phyloP scores from a whole-genome alignment of 129 eudicot species.

The Artemisia tridentata region DNA sequence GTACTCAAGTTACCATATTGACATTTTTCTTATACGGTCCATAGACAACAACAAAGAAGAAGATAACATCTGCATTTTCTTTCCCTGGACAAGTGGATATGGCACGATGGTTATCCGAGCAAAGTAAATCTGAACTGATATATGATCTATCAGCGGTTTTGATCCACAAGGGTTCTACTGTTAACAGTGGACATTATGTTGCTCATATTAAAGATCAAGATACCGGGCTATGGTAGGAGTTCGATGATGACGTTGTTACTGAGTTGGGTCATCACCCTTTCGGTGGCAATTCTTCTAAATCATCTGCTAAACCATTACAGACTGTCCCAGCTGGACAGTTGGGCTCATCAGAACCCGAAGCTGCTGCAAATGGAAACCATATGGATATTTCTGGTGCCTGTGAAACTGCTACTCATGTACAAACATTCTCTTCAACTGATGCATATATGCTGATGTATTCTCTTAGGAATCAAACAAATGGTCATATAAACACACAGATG shows the following conservation, averaged over 20 bases:
- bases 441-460: conserved; percentile 97
- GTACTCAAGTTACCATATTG: too few relatives aligned
- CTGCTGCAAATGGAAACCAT: conserved; percentile 45
- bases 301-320: conserved; percentile 43
- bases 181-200: conserved; percentile 89
- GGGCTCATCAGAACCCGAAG: conserved; percentile 28
- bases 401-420: conserved; percentile 36
- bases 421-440: conserved; percentile 73
- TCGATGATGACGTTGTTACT: conserved; percentile 89
- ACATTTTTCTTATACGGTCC: background rate
- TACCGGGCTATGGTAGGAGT: conserved; percentile 94
- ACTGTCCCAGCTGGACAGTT: conserved; percentile 37
- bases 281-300: conserved; percentile 50
- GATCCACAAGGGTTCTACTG: conserved; percentile 94
- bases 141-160: conserved; percentile 90
- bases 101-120: conserved; percentile 61
- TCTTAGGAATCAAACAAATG: conserved; percentile 45
- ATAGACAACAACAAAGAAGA: conserved; percentile 92
- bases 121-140: conserved; percentile 40
- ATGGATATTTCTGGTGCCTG: conserved; percentile 28
- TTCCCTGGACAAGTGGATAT: conserved; percentile 87
- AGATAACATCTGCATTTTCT: conserved; percentile 79
- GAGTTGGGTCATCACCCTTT: conserved; percentile 82
- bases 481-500: conserved; percentile 22
- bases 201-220: conserved; percentile 92